A percentile compares a stretch with the other conserved stretches of the same genome.
These are phyloP conservation scores for Zasmidium angulare DNA, from an alignment of 2,329 filamentous ascomycete species.

Conservation along the genomic window DNA sequence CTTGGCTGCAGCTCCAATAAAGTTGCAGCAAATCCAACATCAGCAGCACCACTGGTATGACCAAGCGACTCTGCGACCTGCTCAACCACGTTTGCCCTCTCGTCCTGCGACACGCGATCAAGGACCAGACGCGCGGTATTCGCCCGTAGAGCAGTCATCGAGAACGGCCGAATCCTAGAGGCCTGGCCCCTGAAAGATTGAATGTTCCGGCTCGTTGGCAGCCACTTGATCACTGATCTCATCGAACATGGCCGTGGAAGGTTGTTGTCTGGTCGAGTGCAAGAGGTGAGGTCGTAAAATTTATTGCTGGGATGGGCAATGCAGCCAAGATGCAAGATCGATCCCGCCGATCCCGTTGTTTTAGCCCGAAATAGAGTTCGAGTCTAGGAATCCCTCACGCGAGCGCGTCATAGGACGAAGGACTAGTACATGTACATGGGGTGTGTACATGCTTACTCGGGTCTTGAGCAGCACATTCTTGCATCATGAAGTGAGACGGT, in stretches of 20 bases:
- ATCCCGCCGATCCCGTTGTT: too few species aligned
- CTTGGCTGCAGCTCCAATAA: constrained; percentile 18
- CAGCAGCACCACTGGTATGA: constrained; percentile 14
- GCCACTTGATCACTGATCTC: neutral
- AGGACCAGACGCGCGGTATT: constrained; percentile 25
- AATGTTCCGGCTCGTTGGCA: neutral
- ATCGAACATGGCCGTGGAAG: neutral
- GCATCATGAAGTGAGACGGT: neutral
- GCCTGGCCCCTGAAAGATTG: neutral
- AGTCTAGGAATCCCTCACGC: neutral
- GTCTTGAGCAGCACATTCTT: neutral
- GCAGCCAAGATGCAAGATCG: neutral
- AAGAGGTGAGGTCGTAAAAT: constrained; percentile 1
- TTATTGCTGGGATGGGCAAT: neutral
- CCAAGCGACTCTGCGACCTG: constrained; percentile 18
- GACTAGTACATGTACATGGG: too few species aligned
- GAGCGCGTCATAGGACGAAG: neutral
- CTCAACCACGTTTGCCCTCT: constrained; percentile 20
- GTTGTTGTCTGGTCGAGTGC: neutral
- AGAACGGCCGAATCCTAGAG: constrained; percentile 2
- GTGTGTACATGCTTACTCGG: too few species aligned
- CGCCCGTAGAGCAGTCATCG: constrained; percentile 18
- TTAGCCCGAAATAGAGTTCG: neutral
- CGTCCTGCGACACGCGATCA: constrained; percentile 18
- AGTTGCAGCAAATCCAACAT: constrained; percentile 23